Conservation (phyloP, 768 basidiomycete genomes). For the Hygrocybe coccinea region DNA sequence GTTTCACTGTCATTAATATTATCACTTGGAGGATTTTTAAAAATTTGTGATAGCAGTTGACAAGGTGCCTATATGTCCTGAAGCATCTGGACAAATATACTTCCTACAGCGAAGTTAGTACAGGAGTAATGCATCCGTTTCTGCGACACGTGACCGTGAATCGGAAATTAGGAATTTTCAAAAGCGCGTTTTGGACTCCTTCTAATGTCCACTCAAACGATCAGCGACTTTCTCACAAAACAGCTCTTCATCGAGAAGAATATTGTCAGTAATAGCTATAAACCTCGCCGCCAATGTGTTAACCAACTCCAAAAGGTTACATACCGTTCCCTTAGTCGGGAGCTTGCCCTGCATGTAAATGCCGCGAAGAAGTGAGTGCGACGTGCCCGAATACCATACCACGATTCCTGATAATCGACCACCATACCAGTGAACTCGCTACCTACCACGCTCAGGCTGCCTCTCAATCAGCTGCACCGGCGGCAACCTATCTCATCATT, state of each 20-base stretch:
- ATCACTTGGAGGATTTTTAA: too few relatives aligned
- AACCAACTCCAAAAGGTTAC: slow-evolving; percentile 54
- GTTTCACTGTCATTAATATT: too few relatives aligned
- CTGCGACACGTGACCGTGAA: too few relatives aligned
- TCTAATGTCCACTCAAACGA: slow-evolving; percentile 40
- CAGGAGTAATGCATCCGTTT: too few relatives aligned
- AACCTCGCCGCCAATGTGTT: not conserved
- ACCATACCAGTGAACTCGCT: slow-evolving; percentile 52
- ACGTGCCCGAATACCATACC: not conserved
- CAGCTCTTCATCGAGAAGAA: slow-evolving; percentile 48
- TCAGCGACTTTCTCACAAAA: slow-evolving; percentile 47
- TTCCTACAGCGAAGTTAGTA: too few relatives aligned
- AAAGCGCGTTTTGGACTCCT: too few relatives aligned
- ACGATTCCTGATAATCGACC: not conserved
- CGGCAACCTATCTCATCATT: slow-evolving; percentile 69
- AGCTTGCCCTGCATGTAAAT: slow-evolving; percentile 68
- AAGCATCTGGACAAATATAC: too few relatives aligned
- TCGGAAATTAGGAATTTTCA: too few relatives aligned
- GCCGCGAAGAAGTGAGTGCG: slow-evolving; percentile 66
- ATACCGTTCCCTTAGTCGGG: slow-evolving; percentile 70
- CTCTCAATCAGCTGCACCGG: slow-evolving; percentile 35
- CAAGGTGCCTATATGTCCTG: too few relatives aligned
- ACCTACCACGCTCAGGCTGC: slow-evolving; percentile 47
- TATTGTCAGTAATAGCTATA: slow-evolving; percentile 32
- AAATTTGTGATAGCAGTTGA: too few relatives aligned